phyloP scores from a whole-genome alignment of 495 filamentous ascomycete species.

The Xylona heveae region DNA sequence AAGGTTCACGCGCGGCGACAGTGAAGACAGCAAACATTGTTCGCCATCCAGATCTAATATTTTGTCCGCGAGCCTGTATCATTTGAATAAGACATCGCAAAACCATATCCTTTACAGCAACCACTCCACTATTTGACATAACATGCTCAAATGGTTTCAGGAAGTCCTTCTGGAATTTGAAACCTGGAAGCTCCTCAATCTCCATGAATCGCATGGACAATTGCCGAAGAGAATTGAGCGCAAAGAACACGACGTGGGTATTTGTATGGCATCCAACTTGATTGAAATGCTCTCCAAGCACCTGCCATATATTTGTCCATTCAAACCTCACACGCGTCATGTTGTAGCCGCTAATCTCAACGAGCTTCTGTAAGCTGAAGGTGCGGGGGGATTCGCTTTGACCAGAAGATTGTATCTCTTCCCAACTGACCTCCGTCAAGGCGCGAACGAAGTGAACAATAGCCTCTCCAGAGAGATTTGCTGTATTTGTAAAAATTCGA shows the following conservation, averaged over 20 bases:
- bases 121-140: slow-evolving; percentile 73
- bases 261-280: slow-evolving; percentile 90
- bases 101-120: slow-evolving; percentile 94
- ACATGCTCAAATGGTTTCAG: slow-evolving; percentile 96
- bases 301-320: slow-evolving; percentile 92
- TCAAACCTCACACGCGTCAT: slow-evolving; percentile 97
- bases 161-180: slow-evolving; percentile 99
- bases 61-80: slow-evolving; percentile 89
- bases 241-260: slow-evolving; percentile 90
- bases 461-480: slow-evolving; percentile 77
- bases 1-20: slow-evolving; percentile 77
- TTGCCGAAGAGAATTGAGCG: slow-evolving; percentile 82
- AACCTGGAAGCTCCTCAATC: slow-evolving; percentile 88
- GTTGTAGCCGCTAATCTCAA: slow-evolving; percentile 98
- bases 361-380: slow-evolving; percentile 91
- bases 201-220: slow-evolving; percentile 98
- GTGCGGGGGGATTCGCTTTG: slow-evolving; percentile 87
- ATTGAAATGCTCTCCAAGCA: slow-evolving; percentile 94
- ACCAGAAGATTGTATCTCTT: slow-evolving; percentile 92
- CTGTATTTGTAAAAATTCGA: slow-evolving; percentile 87
- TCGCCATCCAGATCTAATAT: slow-evolving; percentile 93
- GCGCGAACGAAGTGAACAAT: slow-evolving; percentile 96
- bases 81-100: slow-evolving; percentile 95
- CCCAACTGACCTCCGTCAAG: slow-evolving; percentile 92
- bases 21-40: slow-evolving; percentile 99